Evolutionary conservation across 2,329 filamentous ascomycete species (phyloP).

Genomic region (Beauveria caledonica): DNA sequence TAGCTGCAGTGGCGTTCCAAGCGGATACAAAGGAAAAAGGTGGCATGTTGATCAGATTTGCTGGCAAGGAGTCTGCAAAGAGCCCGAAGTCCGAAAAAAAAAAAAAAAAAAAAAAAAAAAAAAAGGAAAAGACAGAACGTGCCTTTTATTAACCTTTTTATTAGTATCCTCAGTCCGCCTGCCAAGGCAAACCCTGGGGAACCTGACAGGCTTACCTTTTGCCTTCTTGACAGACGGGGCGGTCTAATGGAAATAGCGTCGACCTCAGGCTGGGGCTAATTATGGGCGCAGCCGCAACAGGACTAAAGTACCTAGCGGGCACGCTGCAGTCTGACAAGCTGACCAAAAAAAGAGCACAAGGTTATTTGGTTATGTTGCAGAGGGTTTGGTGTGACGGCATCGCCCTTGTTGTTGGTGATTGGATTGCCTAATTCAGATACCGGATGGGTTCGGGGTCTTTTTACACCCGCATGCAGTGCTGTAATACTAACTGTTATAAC

Average conservation of each 20-base stretch:
- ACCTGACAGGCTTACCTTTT: too few relatives aligned
- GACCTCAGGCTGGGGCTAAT: not conserved
- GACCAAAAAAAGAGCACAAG: too few relatives aligned
- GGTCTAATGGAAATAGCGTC: too few relatives aligned
- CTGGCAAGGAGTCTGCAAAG: not conserved
- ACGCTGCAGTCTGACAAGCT: not conserved
- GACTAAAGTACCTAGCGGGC: not conserved
- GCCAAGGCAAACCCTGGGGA: too few relatives aligned
- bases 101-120: too few relatives aligned
- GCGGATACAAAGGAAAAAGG: not conserved
- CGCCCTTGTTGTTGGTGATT: not conserved
- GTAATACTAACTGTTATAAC: too few relatives aligned
- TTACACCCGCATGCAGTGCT: too few relatives aligned
- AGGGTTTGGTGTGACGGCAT: not conserved
- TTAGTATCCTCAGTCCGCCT: too few relatives aligned
- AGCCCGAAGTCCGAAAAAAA: not conserved
- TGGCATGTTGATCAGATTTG: too few relatives aligned
- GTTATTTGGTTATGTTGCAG: not conserved
- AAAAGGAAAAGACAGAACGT: not conserved
- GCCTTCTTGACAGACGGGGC: too few relatives aligned
- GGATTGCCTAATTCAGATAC: not conserved
- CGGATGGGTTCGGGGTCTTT: not conserved
- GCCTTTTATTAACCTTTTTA: too few relatives aligned
- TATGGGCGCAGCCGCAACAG: not conserved
- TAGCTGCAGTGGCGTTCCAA: too few relatives aligned